Conservation (phyloP, 345 rosid species). For the Pistacia integerrima region DNA sequence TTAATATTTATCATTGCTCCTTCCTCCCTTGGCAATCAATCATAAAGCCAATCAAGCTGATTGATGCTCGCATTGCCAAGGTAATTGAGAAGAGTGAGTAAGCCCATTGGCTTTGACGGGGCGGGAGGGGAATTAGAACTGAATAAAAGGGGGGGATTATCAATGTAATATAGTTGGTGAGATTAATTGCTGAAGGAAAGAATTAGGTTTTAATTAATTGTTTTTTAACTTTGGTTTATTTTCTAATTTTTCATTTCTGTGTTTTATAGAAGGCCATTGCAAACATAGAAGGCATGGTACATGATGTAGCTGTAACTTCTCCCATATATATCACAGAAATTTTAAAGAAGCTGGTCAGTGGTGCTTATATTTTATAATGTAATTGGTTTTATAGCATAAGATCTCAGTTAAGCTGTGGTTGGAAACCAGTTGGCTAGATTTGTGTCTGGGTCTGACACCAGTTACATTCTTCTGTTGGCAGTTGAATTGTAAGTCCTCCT, state of each 20-base stretch:
- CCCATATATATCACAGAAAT: slow-evolving; percentile 45
- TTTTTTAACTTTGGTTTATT: slow-evolving; percentile 26
- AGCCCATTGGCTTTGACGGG: slow-evolving; percentile 37
- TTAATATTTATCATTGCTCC: slow-evolving; percentile 18
- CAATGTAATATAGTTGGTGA: slow-evolving; percentile 46
- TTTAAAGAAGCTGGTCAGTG: slow-evolving; percentile 10
- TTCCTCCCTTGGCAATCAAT: slow-evolving; percentile 16
- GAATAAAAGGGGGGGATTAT: slow-evolving; percentile 45
- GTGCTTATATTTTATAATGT: background rate
- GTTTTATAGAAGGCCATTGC: slow-evolving; percentile 43
- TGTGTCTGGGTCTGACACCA: too few species aligned
- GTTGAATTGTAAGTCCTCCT: too few species aligned
- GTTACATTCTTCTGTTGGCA: too few species aligned
- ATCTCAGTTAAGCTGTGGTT: too few species aligned
- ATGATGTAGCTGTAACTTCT: slow-evolving; percentile 45
- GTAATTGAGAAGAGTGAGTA: slow-evolving; percentile 20
- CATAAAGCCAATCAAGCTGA: slow-evolving; percentile 26
- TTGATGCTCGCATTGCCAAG: slow-evolving; percentile 28
- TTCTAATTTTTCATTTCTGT: slow-evolving; percentile 26
- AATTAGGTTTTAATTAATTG: slow-evolving; percentile 37
- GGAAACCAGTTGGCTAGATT: too few species aligned
- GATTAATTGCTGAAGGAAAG: slow-evolving; percentile 43
- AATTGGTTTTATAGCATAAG: too few species aligned
- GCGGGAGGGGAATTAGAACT: slow-evolving; percentile 33
- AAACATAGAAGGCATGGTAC: slow-evolving; percentile 45